Evolutionary conservation across 768 basidiomycete species (phyloP), one percentile per base, ranked within the genome.

Genomic region (Mycena metata): DNA sequence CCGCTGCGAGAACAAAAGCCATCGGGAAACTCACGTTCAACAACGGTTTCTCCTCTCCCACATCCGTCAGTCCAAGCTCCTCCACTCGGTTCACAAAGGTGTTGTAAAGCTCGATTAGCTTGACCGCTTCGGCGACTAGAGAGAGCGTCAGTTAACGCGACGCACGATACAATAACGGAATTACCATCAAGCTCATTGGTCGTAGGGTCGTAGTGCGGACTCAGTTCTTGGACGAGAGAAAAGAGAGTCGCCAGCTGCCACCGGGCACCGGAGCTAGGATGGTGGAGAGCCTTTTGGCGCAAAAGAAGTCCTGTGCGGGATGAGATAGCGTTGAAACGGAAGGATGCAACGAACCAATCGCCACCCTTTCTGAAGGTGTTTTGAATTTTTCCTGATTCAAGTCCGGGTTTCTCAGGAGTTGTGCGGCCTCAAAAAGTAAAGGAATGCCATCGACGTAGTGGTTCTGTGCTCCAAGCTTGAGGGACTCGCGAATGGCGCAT

Each of bases 381-480:
- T 75, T 76, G 54, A 84, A 83, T 60, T 73, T 80, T 23, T 77
- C 76, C 41, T 76, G 72, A 45, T 76, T 75, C 45, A 82, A 72
- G 5, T 79, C 76, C 12, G 84, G 81, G 35, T 77, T 72, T 57
- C 75, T 74, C 17, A 91, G 66, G 17, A 88, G 59, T 11, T 82
- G 81, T 0, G 85, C 82, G 8, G 90, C 90, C 17, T 80, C 76
- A 75, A 90, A 95, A 3, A 92, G 83, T 1, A 83, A 79, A 3
- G 92, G 92, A 49, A 93, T 87, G 21, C 92, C 95, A 74, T 92
- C 92, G 19, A 93, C 79, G 69, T 88, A 94, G 74, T 93, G 90
- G 69, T 91, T 89, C 72, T 92, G 91, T 21, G 85, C 83, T 12
- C 94, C 94, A 30, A 95, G 84, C 77, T 96, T 98, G 65, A 98